Evolutionary conservation across 2,329 filamentous ascomycete species (phyloP).

Genomic region (Alternaria alternata): DNA sequence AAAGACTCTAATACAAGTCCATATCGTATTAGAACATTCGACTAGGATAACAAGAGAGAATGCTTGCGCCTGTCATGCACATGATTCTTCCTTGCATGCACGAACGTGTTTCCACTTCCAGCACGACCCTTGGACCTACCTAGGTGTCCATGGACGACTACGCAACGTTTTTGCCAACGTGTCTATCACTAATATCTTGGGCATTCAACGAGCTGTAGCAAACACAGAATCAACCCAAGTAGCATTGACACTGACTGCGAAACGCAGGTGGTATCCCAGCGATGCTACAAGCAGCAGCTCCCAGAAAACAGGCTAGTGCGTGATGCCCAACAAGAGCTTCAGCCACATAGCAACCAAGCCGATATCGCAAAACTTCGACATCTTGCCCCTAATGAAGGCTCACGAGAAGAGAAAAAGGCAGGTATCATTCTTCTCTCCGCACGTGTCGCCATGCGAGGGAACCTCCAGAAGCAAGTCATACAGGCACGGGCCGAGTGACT

Average conservation of each 20-base stretch:
- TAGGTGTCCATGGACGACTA: not conserved
- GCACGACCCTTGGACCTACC: not conserved
- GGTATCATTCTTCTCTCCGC: not conserved
- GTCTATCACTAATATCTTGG: not conserved
- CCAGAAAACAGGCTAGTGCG: not conserved
- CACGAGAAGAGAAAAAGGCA: not conserved
- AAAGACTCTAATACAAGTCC: not conserved
- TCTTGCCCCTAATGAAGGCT: not conserved
- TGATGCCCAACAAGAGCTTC: not conserved
- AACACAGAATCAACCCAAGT: not conserved
- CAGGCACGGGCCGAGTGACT: conserved; percentile 18
- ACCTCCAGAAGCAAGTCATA: conserved; percentile 7
- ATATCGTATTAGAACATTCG: not conserved
- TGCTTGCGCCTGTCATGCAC: not conserved
- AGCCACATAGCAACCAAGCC: not conserved
- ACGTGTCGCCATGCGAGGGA: not conserved
- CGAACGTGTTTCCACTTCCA: not conserved
- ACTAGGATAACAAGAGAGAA: not conserved
- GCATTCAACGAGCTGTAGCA: not conserved
- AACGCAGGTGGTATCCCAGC: not conserved
- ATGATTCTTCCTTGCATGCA: not conserved
- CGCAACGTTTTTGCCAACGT: not conserved
- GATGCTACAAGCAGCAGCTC: not conserved
- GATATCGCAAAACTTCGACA: not conserved
- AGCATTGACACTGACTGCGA: not conserved